These are phyloP conservation scores for Zygnema circumcarinatum DNA, from an alignment of 139 green algal genomes.

Conservation along the genomic window DNA sequence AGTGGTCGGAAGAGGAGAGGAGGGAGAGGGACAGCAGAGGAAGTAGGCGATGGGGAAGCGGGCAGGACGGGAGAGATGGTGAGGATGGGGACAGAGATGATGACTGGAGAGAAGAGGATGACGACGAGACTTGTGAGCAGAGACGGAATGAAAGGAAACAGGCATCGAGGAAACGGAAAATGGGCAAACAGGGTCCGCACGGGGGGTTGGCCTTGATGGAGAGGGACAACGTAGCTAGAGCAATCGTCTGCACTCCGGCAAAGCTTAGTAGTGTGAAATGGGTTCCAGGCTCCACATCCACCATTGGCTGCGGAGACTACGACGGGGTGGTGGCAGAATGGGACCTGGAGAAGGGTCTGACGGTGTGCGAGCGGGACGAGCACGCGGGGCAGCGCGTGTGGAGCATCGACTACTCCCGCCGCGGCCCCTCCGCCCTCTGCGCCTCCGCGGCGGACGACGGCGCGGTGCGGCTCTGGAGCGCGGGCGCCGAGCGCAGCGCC, in stretches of 20 bases:
- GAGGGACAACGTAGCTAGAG: not conserved
- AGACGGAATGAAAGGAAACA: not conserved
- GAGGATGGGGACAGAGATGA: not conserved
- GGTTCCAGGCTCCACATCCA: slow-evolving; percentile 2
- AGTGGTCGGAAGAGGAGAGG: not conserved
- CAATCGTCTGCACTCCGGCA: slow-evolving; percentile 35
- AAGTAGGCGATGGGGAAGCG: not conserved
- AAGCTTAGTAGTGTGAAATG: slow-evolving; percentile 51
- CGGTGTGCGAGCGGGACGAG: slow-evolving; percentile 35
- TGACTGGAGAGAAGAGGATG: slow-evolving; percentile 22
- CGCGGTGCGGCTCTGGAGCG: slow-evolving; percentile 33
- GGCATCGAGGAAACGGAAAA: slow-evolving; percentile 15
- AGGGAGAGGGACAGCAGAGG: not conserved
- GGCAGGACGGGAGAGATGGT: not conserved
- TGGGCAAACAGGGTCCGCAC: not conserved
- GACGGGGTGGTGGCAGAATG: slow-evolving; percentile 47
- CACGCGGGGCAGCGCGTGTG: slow-evolving; percentile 50
- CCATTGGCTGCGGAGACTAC: slow-evolving; percentile 45
- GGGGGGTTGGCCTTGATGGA: slow-evolving; percentile 9
- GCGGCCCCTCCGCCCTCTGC: slow-evolving; percentile 7
- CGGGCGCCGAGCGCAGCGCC: not conserved
- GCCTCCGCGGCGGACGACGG: slow-evolving; percentile 43
- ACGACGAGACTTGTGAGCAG: not conserved
- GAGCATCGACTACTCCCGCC: slow-evolving; percentile 40
- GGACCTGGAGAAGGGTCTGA: slow-evolving; percentile 44